Evolutionary conservation across 768 basidiomycete genomes (phyloP), one percentile per base, ranked within the genome.

Genomic region (Lactarius psammicola): DNA sequence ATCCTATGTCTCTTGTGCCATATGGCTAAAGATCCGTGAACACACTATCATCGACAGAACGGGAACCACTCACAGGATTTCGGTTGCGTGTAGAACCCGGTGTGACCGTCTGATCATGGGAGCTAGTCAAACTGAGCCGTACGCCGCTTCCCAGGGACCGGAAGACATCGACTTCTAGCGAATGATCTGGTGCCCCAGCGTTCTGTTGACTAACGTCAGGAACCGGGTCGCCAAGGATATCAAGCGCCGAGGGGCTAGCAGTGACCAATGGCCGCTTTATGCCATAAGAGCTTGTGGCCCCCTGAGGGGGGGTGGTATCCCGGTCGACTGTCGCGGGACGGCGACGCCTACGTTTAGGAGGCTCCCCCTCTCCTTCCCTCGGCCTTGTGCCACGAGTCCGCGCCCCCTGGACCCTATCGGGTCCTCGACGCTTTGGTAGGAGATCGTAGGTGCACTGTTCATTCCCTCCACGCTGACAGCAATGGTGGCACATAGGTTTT

Each of bases 401-500:
- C 44, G 88, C 88, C 26, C 91, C 90, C n/a, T 89, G 90, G 0
- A 79, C 82, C 75, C 84, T 89, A 75, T 92, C 91, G 2, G 91
- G 91, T 1, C 91, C 91, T 46, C 91, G 83, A 54, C 91, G 87
- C 71, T 89, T 92, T 26, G 91, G 91, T 5, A 84, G 75, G 17
- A 82, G 63, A 69, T 93, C 91, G 70, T 92, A 93, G 59, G 77
- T 73, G 72, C 91, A 93, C 55, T 82, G 80, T 53, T 70, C 66
- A 18, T 65, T 63, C n/a, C 66, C 65, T 34, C 71, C 49, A 44
- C 88, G 82, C 68, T 83, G 84, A 46, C 77, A 75, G 71, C 90
- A 93, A 71, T 91, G 91, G 71, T 88, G 84, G 72, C 91, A 93
- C 11, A 80, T 71, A 11, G 91, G 91, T 69, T 87, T 90, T 10